Evolutionary conservation across 495 filamentous ascomycete species (phyloP), one percentile per base, ranked within the genome.

Genomic region (Lichina pygmaea): DNA sequence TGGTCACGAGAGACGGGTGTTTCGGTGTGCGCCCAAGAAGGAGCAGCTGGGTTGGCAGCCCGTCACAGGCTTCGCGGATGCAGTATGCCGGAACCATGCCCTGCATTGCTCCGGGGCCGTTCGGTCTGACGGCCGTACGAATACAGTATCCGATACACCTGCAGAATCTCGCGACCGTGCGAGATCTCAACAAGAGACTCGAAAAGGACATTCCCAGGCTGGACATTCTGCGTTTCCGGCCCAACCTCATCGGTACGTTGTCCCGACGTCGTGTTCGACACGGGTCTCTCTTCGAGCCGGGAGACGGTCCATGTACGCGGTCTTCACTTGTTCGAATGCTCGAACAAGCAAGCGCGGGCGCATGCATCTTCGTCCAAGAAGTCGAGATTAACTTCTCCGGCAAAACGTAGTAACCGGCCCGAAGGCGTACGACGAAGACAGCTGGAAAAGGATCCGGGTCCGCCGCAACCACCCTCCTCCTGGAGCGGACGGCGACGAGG

Each of bases 41-140:
- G 66, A 70, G 31, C 62, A 69, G 9, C 57, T 81, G 0, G 81
- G 81, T 2, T 86, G 81, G 54, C 79, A 89, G 52, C 70, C 81
- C 6, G 67, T 72, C 8, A 74, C 78, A 0, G 81, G 78, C 48
- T 92, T 93, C 54, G 75, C 78, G 46, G 86, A 95, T 59, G 76
- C 83, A 13, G 75, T 78, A 60, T 58, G 16, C 34, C 33, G 17
- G 43, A 1, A 24, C 4, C 4, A 4, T 24, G 24, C 24, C 24
- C 24, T 24, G 24, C 24, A 24, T 24, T 37, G 10, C 31, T 24
- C 44, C 30, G 44, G n/a, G 8, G 41, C 6, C 11, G 17, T 6
- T 34, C 5, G 37, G 16, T 44, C 24, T 38, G 37, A n/a, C 12
- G 24, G 4, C 2, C 24, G 4, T 24, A 24, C 47, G 31, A 17